Evolutionary conservation across 1,284 basidiomycete species (phyloP).

Genomic region (Marasmius tenuissimus): DNA sequence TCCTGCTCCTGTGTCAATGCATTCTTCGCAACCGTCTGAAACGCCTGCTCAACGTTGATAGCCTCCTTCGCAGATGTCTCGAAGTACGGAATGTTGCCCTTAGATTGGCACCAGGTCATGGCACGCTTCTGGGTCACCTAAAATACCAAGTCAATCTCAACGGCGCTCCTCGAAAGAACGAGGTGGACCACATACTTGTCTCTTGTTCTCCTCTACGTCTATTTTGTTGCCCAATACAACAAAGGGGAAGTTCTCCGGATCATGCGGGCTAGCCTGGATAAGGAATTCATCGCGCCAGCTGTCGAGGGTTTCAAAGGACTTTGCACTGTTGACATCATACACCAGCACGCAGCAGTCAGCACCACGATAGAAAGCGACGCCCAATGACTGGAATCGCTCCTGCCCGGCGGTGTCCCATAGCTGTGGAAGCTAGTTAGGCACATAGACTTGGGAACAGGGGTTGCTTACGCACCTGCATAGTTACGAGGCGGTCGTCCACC

Average conservation of each 20-base stretch:
- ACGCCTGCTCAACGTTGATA: constrained; percentile 99
- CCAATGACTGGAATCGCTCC: constrained; percentile 98
- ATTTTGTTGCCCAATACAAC: constrained; percentile 99
- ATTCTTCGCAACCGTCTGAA: constrained; percentile 99
- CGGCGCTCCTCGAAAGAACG: constrained; percentile 4
- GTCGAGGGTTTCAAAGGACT: constrained; percentile 97
- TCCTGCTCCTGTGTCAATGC: constrained; percentile 97
- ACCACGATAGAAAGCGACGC: constrained; percentile 98
- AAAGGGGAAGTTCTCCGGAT: constrained; percentile 99
- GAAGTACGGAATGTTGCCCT: constrained; percentile 99
- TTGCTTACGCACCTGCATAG: constrained; percentile 83
- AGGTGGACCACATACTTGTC: constrained; percentile 67
- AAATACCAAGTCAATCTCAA: background rate
- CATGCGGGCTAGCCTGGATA: constrained; percentile 96
- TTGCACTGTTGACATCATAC: constrained; percentile 98
- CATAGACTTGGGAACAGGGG: constrained; percentile 1
- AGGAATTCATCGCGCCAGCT: constrained; percentile 98
- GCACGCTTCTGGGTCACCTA: constrained; percentile 99
- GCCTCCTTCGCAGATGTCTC: constrained; percentile 99
- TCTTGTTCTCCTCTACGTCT: constrained; percentile 98
- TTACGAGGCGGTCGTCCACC: constrained; percentile 97
- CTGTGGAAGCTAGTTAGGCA: constrained; percentile 37
- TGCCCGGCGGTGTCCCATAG: constrained; percentile 99
- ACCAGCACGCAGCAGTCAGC: constrained; percentile 99
- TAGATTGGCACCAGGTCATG: constrained; percentile 99